phyloP scores from a whole-genome alignment of 208 protist genomes.

The Leishmania tropica region DNA sequence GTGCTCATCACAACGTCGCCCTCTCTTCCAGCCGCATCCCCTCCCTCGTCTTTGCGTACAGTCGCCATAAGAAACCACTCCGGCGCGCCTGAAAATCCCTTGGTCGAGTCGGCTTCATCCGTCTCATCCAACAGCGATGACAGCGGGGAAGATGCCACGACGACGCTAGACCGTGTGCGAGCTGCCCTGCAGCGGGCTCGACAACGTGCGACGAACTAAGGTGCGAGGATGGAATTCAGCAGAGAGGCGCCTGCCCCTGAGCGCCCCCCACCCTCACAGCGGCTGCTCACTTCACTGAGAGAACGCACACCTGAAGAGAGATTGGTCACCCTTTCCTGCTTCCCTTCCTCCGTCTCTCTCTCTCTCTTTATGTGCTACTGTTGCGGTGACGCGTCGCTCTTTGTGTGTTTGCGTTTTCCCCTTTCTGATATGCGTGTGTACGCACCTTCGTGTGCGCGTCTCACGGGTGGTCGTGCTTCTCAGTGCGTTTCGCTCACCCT shows the following conservation, averaged over 20 bases:
- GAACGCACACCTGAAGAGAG: background rate
- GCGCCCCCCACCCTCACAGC: background rate
- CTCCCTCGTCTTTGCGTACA: background rate
- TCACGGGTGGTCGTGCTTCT: background rate
- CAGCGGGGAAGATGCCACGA: constrained; percentile 8
- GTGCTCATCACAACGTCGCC: background rate
- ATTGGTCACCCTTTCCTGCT: background rate
- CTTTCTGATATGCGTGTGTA: too few relatives aligned
- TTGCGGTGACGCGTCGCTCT: too few relatives aligned
- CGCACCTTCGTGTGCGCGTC: background rate
- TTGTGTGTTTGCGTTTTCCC: too few relatives aligned
- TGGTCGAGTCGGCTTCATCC: background rate
- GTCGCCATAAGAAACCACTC: too few relatives aligned
- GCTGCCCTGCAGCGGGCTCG: constrained; percentile 39
- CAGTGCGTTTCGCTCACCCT: background rate
- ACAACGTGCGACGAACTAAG: constrained; percentile 11
- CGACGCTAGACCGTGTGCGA: constrained; percentile 39
- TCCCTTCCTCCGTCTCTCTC: background rate
- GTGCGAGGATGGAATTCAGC: background rate
- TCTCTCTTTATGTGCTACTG: background rate
- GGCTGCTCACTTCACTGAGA: background rate
- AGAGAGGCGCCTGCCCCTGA: background rate
- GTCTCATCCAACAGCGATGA: background rate
- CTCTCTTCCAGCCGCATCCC: background rate
- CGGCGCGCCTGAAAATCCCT: background rate